These are phyloP conservation scores for Tilletia indica DNA, from an alignment of 1,284 basidiomycete genomes.

Conservation along the genomic window DNA sequence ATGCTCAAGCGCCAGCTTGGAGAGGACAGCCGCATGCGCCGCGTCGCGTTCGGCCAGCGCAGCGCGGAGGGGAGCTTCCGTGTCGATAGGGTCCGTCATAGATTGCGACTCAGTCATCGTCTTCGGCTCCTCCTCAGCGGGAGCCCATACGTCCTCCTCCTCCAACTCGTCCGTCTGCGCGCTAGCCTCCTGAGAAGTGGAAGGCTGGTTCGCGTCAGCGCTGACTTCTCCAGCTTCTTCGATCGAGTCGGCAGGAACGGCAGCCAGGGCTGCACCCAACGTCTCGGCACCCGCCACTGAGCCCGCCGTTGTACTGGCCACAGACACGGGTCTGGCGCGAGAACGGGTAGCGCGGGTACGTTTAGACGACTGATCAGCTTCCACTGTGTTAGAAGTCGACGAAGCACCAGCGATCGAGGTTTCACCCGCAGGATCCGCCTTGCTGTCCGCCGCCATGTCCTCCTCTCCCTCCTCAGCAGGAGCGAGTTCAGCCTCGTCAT, in stretches of 20 bases:
- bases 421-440: background rate
- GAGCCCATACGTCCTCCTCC: constrained; percentile 8
- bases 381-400: background rate
- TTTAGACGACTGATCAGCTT: too few relatives aligned
- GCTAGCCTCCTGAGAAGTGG: background rate
- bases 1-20: constrained; percentile 19
- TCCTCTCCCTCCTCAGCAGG: constrained; percentile 9
- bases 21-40: constrained; percentile 10
- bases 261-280: background rate
- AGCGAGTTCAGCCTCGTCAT: background rate
- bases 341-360: background rate
- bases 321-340: background rate
- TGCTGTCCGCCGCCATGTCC: background rate
- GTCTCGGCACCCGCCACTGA: constrained; percentile 1
- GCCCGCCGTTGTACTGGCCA: background rate
- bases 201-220: background rate
- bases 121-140: constrained; percentile 6
- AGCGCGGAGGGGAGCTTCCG: background rate
- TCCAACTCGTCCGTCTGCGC: background rate
- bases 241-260: background rate
- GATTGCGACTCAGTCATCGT: background rate
- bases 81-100: constrained; percentile 13
- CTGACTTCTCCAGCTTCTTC: background rate
- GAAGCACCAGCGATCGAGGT: background rate
- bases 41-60: constrained; percentile 15